Conservation (phyloP, 176 grass and related monocot genomes). For the Bolboschoenus planiculmis region DNA sequence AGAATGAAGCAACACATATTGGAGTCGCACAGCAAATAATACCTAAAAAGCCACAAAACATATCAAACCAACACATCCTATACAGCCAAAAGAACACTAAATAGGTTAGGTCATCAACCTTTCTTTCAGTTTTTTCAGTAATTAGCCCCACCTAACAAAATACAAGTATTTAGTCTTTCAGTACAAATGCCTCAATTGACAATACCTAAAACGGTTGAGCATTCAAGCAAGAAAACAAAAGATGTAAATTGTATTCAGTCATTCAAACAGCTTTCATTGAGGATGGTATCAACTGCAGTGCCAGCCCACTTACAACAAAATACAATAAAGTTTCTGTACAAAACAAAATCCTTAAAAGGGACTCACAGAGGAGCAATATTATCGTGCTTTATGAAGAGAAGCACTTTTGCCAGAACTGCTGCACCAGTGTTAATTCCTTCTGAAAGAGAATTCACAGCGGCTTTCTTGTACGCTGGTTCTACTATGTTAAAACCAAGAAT, state of each 20-base stretch:
- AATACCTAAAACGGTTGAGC: not conserved
- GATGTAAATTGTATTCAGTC: not conserved
- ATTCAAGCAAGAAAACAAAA: not conserved
- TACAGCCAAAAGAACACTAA: not conserved
- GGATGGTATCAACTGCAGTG: not conserved
- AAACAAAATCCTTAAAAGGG: not conserved
- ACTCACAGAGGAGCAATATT: constrained; percentile 84
- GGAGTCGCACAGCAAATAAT: constrained; percentile 20
- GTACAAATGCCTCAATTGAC: not conserved
- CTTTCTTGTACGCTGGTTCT: constrained; percentile 61
- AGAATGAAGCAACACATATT: constrained; percentile 19
- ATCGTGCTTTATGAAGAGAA: constrained; percentile 70
- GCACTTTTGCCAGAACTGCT: constrained; percentile 54
- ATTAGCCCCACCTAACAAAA: not conserved
- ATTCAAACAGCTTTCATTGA: not conserved
- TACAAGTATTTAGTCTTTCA: not conserved
- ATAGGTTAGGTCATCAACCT: not conserved
- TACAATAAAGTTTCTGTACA: not conserved
- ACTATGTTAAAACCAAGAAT: constrained; percentile 37
- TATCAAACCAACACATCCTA: not conserved
- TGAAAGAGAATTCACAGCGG: constrained; percentile 39
- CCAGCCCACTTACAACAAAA: not conserved
- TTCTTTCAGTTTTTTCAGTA: not conserved
- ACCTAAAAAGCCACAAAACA: constrained; percentile 11
- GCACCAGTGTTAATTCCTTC: constrained; percentile 66